phyloP scores from a whole-genome alignment of 768 basidiomycete species.

The Lyophyllum shimeji region DNA sequence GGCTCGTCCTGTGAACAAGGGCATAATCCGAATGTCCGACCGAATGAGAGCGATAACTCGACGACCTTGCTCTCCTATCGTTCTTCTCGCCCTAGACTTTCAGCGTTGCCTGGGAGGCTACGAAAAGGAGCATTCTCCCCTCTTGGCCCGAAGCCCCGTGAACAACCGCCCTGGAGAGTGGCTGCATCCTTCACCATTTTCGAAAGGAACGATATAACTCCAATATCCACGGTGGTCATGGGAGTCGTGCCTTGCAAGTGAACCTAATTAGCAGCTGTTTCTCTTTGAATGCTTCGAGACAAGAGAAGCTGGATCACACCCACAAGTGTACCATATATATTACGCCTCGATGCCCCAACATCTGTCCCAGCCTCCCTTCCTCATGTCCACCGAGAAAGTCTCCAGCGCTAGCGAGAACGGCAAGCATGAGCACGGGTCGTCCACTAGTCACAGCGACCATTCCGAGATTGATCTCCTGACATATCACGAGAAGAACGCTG shows the following conservation, averaged over 20 bases:
- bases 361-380: not conserved
- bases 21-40: not conserved
- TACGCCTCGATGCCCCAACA: not conserved
- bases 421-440: constrained; percentile 18
- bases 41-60: not conserved
- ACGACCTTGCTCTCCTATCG: not conserved
- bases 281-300: not conserved
- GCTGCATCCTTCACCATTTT: not conserved
- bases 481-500: constrained; percentile 57
- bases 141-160: not conserved
- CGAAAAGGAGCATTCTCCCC: not conserved
- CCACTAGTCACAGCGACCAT: constrained; percentile 14
- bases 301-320: not conserved
- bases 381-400: constrained; percentile 26
- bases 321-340: not conserved
- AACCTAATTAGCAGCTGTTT: not conserved
- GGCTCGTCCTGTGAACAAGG: not conserved
- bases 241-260: not conserved
- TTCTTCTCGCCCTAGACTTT: not conserved
- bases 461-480: constrained; percentile 32
- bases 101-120: not conserved
- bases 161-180: not conserved
- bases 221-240: not conserved
- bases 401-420: constrained; percentile 16
- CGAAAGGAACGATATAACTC: not conserved